Conservation (phyloP, 345 rosid genomes). For the Brassica juncea region DNA sequence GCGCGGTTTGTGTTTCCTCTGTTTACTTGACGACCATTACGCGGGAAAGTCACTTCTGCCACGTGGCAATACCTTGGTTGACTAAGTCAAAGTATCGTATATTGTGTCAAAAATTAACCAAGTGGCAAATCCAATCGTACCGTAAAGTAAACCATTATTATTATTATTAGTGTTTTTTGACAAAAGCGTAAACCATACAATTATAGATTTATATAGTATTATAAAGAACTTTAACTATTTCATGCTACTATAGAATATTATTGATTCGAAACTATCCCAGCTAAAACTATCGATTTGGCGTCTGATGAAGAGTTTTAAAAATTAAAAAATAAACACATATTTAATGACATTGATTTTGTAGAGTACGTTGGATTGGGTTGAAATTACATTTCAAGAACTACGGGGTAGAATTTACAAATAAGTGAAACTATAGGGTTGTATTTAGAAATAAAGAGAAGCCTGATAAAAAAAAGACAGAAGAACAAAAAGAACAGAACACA, state of each 20-base stretch:
- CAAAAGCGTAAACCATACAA: too few species aligned
- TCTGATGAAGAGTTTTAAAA: background rate
- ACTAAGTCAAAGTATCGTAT: background rate
- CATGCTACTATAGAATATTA: background rate
- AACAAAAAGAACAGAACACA: background rate
- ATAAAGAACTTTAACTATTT: background rate
- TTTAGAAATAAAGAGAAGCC: background rate
- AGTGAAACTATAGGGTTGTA: background rate
- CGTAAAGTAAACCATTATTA: too few species aligned
- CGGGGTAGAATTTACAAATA: background rate
- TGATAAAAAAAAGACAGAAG: background rate
- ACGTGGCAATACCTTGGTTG: conserved; percentile 27
- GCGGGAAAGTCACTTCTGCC: conserved; percentile 25
- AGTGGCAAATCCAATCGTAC: background rate
- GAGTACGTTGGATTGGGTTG: background rate
- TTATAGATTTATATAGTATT: too few species aligned
- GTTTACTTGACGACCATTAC: conserved; percentile 29
- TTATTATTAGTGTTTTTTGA: too few species aligned
- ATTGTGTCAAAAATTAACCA: background rate
- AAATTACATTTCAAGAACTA: background rate
- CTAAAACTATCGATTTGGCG: background rate
- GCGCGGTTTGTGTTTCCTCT: background rate
- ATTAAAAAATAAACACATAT: background rate
- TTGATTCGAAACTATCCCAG: background rate
- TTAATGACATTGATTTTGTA: background rate